Conservation (phyloP, 2,329 filamentous ascomycete species). For the Tympanopsis confertula region DNA sequence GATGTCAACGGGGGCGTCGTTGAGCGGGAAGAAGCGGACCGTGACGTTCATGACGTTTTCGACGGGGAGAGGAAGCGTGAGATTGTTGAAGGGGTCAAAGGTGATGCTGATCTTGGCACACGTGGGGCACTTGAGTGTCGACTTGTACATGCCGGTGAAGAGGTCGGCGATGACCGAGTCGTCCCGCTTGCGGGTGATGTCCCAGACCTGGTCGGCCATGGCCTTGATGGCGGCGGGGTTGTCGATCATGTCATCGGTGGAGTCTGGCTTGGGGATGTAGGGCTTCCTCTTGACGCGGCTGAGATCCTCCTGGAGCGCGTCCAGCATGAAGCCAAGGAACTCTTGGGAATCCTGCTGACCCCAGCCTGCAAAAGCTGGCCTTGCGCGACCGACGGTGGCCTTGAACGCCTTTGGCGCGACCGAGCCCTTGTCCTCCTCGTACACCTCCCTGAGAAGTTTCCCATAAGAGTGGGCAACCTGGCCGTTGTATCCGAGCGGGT, state of each 20-base stretch:
- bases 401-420: slow-evolving; percentile 77
- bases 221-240: slow-evolving; percentile 68
- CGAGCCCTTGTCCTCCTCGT: slow-evolving; percentile 56
- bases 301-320: slow-evolving; percentile 87
- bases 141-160: slow-evolving; percentile 97
- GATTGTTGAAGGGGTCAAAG: slow-evolving; percentile 92
- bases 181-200: slow-evolving; percentile 83
- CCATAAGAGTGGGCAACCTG: slow-evolving; percentile 79
- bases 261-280: slow-evolving; percentile 94
- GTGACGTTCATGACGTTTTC: slow-evolving; percentile 69
- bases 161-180: slow-evolving; percentile 92
- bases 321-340: slow-evolving; percentile 86
- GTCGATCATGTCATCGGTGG: slow-evolving; percentile 87
- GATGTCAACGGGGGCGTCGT: slow-evolving; percentile 58
- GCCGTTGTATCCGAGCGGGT: slow-evolving; percentile 76
- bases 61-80: slow-evolving; percentile 82
- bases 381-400: slow-evolving; percentile 65
- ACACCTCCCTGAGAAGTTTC: slow-evolving; percentile 65
- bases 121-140: slow-evolving; percentile 79
- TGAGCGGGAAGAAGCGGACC: slow-evolving; percentile 68
- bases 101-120: slow-evolving; percentile 96
- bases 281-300: slow-evolving; percentile 92
- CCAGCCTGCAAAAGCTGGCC: slow-evolving; percentile 81
- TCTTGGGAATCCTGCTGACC: slow-evolving; percentile 96
- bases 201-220: slow-evolving; percentile 81